A percentile compares a stretch with the other conserved stretches of the same genome.
These are phyloP conservation scores for Annulohypoxylon bovei DNA, from an alignment of 495 filamentous ascomycete genomes.

Conservation along the genomic window DNA sequence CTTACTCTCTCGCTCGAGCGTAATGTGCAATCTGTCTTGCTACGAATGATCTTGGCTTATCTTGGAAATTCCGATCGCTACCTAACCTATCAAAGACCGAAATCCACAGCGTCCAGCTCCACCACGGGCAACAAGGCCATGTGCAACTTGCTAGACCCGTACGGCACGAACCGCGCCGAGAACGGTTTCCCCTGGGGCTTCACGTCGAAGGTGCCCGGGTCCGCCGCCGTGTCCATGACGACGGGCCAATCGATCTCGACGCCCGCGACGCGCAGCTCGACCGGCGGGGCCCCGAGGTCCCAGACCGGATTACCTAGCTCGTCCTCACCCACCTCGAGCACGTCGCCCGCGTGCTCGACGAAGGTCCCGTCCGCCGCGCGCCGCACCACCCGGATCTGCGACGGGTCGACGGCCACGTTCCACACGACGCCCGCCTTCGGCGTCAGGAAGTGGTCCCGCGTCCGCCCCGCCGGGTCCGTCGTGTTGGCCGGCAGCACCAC, in stretches of 20 bases:
- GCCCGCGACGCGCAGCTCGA: conserved; percentile 59
- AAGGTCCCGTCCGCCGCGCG: not conserved
- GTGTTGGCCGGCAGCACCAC: conserved; percentile 13
- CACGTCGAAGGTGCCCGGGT: conserved; percentile 49
- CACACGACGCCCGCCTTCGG: conserved; percentile 53
- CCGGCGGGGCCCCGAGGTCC: conserved; percentile 58
- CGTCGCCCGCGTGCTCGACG: conserved; percentile 9
- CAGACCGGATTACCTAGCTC: conserved; percentile 60
- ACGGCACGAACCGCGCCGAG: conserved; percentile 61
- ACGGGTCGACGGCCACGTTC: conserved; percentile 62
- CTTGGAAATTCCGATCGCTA: not conserved
- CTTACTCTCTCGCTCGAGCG: not conserved
- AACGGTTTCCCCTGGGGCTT: conserved; percentile 41
- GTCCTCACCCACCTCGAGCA: conserved; percentile 14
- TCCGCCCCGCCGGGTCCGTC: conserved; percentile 43
- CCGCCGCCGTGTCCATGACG: conserved; percentile 56
- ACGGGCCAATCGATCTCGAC: conserved; percentile 66
- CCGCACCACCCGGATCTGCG: conserved; percentile 36
- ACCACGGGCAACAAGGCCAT: conserved; percentile 66
- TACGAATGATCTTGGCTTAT: not conserved
- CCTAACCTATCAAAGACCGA: conserved; percentile 8
- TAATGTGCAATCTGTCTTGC: not conserved
- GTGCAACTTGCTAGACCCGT: conserved; percentile 67
- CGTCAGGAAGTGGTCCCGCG: conserved; percentile 48
- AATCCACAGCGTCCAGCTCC: conserved; percentile 38